Base-by-base conservation (phyloP, 805 yeast genomes). In the Metschnikowia similis region DNA sequence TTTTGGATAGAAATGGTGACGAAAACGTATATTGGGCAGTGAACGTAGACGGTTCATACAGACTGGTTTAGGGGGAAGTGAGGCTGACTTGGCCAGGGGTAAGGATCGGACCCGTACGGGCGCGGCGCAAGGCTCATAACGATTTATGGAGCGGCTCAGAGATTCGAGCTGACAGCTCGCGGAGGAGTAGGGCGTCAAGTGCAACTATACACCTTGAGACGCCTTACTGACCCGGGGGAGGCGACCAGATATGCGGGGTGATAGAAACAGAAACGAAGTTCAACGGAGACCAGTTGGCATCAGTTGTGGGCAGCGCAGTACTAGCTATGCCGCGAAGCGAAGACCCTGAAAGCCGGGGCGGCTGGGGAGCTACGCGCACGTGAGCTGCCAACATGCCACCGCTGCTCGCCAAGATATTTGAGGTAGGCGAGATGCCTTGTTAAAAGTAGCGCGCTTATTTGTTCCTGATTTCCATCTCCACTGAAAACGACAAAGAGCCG, bases 61-160 rank as follows among this genome's bases (percentile, higher is more conserved):
- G 36, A 14, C 34, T 14, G 28, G 32, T 39, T 4, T n/a, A 26
- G 21, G n/a, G n/a, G 29, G 37, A 26, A 14, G 37, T 11, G 37
- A 41, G 28, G 45, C 41, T 26, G 41, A 27, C 26, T 13, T 9
- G 8, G 7, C 10, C 14, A 17, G 47, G 47, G 29, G 35, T 35
- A 36, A 16, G 35, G 40, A 44, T 44, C 38, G 40, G 46, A 35
- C 17, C 47, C 35, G 47, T 36, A 35, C 41, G 34, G 47, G 47
- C 17, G 47, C 40, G 41, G 6, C 11, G 14, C n/a, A 32, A n/a
- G 34, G 36, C 45, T 26, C 45, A 5, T 32, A 41, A 32, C 36
- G 37, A 9, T 16, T 32, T 5, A 27, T 5, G 21, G 21, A 21
- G 21, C 3, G 21, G 21, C 21, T 4, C 21, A 21, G 21, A 21